Evolutionary conservation across 257 asterid species (phyloP).

Genomic region (Ehretia macrophylla): DNA sequence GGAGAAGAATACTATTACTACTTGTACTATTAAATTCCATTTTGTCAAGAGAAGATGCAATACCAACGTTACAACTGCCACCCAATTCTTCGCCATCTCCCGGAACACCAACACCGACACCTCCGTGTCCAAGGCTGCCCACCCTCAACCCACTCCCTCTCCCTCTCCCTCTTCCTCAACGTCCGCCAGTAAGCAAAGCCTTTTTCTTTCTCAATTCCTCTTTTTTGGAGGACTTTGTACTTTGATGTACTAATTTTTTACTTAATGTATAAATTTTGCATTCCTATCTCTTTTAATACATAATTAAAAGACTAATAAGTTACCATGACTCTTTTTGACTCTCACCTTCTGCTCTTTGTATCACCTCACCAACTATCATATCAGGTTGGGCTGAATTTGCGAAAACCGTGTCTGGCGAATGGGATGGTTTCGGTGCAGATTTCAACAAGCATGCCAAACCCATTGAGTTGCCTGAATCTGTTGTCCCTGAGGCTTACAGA

Average conservation of each 20-base stretch:
- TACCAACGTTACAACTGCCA: no score
- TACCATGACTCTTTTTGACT: no score
- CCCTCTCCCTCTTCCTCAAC: neutral
- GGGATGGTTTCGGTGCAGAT: slow-evolving; percentile 95
- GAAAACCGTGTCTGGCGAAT: slow-evolving; percentile 74
- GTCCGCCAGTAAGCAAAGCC: neutral
- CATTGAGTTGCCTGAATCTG: slow-evolving; percentile 67
- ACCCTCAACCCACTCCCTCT: neutral
- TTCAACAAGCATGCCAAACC: slow-evolving; percentile 64
- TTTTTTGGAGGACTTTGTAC: no score
- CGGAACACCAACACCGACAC: slow-evolving; percentile 2
- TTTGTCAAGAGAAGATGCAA: no score
- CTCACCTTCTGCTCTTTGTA: no score
- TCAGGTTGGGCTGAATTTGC: slow-evolving; percentile 61
- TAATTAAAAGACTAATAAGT: no score
- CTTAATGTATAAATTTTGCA: no score
- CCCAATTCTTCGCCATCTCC: neutral
- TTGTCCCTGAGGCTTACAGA: slow-evolving; percentile 81
- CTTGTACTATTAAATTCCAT: neutral
- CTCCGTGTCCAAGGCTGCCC: neutral
- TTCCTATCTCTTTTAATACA: no score
- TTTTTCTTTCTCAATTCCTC: no score
- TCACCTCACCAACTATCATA: no score
- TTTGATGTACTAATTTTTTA: no score
- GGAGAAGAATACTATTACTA: no score